These are phyloP conservation scores for Heteromeles arbutifolia DNA, from an alignment of 306 rosid species.

Conservation along the genomic window DNA sequence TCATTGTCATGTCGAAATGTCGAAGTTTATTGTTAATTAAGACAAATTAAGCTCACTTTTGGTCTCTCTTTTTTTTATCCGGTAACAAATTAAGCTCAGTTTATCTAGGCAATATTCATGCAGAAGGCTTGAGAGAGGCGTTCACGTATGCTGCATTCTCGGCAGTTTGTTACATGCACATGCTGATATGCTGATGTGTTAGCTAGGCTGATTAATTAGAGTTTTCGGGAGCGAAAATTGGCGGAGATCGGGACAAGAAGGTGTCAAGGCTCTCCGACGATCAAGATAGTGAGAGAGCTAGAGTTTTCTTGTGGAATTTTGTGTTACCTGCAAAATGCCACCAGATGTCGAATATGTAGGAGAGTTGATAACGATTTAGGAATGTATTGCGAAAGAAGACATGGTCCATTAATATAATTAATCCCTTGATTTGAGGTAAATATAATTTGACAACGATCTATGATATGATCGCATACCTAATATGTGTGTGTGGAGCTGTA, in stretches of 20 bases:
- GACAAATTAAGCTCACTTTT: not conserved
- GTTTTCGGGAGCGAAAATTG: too few species aligned
- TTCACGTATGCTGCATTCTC: constrained; percentile 28
- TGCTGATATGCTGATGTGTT: not conserved
- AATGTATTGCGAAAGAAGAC: not conserved
- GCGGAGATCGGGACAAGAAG: not conserved
- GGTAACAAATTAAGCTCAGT: not conserved
- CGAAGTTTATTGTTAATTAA: not conserved
- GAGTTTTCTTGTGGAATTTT: not conserved
- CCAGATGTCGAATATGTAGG: not conserved
- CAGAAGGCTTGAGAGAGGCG: not conserved
- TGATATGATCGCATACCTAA: too few species aligned
- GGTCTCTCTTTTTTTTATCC: too few species aligned
- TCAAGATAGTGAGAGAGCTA: not conserved
- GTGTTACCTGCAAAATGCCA: not conserved
- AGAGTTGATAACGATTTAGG: not conserved
- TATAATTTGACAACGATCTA: not conserved
- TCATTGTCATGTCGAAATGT: constrained; percentile 7
- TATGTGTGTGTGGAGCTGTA: too few species aligned
- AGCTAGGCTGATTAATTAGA: not conserved
- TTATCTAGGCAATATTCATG: not conserved
- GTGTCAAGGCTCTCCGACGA: not conserved
- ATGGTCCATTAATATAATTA: not conserved
- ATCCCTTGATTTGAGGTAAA: not conserved
- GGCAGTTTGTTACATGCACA: constrained; percentile 16